Evolutionary conservation across 805 yeast genomes (phyloP), one percentile per base, ranked within the genome.

Genomic region (Saturnispora dispora): DNA sequence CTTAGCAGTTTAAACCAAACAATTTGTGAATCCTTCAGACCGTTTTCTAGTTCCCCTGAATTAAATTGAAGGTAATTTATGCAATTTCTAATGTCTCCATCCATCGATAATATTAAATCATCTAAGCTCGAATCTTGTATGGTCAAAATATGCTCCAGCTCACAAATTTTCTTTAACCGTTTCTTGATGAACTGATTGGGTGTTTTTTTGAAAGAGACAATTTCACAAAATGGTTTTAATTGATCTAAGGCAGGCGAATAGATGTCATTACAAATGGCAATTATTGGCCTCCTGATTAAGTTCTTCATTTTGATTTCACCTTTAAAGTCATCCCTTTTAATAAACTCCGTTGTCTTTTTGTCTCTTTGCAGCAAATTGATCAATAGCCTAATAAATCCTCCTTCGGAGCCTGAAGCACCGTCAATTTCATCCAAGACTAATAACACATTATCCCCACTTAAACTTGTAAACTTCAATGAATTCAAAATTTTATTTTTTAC

Each of bases 351-450:
- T 0, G 85, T 83, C 52, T 72, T 69, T 17, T 66, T 67, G 61
- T 89, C 97, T 2, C 78, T 68, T 41, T 72, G 65, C 1, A 84
- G 59, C 27, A 88, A 63, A 51, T 85, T 88, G n/a, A 76, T 52
- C 39, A 83, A 60, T 1, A 74, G 73, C 50, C 70, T 73, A n/a
- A 83, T 72, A 57, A 84, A 79, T 4, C 85, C 86, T 54, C 67
- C 66, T 58, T 85, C 90, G 0, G 81, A 71, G 1, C 53, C 54
- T 17, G 39, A 22, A 10, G 83, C 83, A 39, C 91, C 85, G 70
- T 91, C 99, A 37, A 93, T 77, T 64, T 93, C 98, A 67, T 93
- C 98, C 6, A 89, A 83, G 3, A 93, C 75, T 6, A 91, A 68
- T 60, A 96, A 88, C 0, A 85, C 79, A 0, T 97, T 96, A 46